Percentiles rank a stretch among this genome's conserved stretches.
Conservation (phyloP, 352 stramenopile genomes). For the Pythium rhizo-oryzae region DNA sequence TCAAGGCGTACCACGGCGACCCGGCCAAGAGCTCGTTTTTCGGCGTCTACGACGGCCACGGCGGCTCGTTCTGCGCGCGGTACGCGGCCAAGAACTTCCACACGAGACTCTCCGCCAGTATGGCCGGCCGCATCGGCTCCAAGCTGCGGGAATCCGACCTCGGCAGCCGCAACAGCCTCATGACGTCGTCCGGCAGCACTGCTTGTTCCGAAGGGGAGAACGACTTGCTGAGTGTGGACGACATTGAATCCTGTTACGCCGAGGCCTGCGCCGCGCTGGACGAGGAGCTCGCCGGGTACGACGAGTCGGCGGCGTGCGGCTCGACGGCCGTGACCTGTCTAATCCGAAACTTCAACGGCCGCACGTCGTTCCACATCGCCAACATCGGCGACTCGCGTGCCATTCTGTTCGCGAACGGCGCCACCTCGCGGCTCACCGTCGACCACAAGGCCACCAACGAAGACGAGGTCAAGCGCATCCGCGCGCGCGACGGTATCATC, state of each 20-base stretch:
- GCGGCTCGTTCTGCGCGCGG: slow-evolving; percentile 78
- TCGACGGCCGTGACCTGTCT: slow-evolving; percentile 81
- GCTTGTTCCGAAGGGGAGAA: slow-evolving; percentile 36
- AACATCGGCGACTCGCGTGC: slow-evolving; percentile 82
- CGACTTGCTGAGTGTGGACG: slow-evolving; percentile 55
- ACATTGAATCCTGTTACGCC: slow-evolving; percentile 65
- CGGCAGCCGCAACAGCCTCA: slow-evolving; percentile 45
- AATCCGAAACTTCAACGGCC: slow-evolving; percentile 55
- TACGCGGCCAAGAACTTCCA: slow-evolving; percentile 79
- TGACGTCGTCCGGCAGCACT: slow-evolving; percentile 55
- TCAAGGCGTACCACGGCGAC: slow-evolving; percentile 58
- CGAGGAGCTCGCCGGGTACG: slow-evolving; percentile 61
- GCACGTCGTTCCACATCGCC: slow-evolving; percentile 72
- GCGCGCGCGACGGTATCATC: slow-evolving; percentile 75
- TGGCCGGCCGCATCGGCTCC: slow-evolving; percentile 43
- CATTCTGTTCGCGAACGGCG: slow-evolving; percentile 55
- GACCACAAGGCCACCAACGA: slow-evolving; percentile 82
- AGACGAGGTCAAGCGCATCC: slow-evolving; percentile 76
- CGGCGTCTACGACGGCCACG: slow-evolving; percentile 83
- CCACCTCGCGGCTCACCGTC: slow-evolving; percentile 61
- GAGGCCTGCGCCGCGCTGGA: slow-evolving; percentile 68
- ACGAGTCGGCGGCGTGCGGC: slow-evolving; percentile 67
- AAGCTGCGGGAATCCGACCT: slow-evolving; percentile 38
- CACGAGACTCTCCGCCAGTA: slow-evolving; percentile 44
- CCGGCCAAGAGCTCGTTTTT: slow-evolving; percentile 78